phyloP scores from a whole-genome alignment of 2,329 filamentous ascomycete genomes.

The Colletotrichum sp. region DNA sequence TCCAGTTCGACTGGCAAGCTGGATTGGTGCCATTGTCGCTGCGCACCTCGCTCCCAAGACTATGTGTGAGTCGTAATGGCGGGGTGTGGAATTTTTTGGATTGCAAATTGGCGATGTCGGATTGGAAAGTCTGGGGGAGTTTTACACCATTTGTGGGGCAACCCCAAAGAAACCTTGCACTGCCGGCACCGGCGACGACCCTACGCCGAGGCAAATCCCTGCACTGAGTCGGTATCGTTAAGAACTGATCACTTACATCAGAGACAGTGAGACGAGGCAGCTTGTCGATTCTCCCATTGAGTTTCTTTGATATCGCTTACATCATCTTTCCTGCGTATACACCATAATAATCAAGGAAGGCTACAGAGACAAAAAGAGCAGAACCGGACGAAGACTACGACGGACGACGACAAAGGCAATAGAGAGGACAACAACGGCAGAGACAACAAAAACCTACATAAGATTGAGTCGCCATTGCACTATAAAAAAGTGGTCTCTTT shows the following conservation, averaged over 20 bases:
- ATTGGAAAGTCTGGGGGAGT: conserved; percentile 23
- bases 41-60: conserved; percentile 13
- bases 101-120: conserved; percentile 25
- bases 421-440: neutral
- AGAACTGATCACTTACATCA: neutral
- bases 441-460: no score
- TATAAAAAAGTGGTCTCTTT: neutral
- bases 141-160: conserved; percentile 5
- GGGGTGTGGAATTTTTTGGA: conserved; percentile 21
- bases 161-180: conserved; percentile 6
- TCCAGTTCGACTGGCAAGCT: conserved; percentile 53
- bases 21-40: conserved; percentile 53
- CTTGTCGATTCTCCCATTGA: neutral
- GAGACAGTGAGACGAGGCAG: neutral
- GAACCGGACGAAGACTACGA: neutral
- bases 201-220: conserved; percentile 5
- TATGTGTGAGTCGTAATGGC: conserved; percentile 15
- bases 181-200: conserved; percentile 12
- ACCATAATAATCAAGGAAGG: neutral
- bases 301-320: neutral
- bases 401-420: neutral
- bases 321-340: neutral
- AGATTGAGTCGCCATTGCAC: neutral
- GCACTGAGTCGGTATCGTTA: neutral
- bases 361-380: neutral